Evolutionary conservation across 2,329 filamentous ascomycete species (phyloP), one percentile per base, ranked within the genome.

Genomic region (Arachnopeziza araneosa): DNA sequence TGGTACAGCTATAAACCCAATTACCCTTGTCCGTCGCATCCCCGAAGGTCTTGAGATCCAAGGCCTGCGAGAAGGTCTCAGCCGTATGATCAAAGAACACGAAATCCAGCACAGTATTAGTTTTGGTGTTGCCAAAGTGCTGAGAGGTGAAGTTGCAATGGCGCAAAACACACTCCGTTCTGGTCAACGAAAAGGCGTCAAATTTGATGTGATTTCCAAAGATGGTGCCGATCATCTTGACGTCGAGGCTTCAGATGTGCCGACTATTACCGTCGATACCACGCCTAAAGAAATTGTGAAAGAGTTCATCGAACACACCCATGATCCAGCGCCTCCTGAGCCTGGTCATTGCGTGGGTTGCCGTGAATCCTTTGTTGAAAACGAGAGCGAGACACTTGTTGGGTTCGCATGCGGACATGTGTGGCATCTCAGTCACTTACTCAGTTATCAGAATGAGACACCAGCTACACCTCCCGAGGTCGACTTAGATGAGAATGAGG

Each of bases 21-120:
- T 98, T 63, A 89, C 88, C 19, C 83, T 99, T 2, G 91, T 99
- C 6, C 83, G 90, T 17, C 85, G 93, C 5, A 99, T 99, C 26
- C 95, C 95, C 0, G 91, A 96, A 70, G 93, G 95, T 0, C 80
- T 99, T 0, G 91, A 97, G 71, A 96, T 99, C 14, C 88, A 95
- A 67, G 95, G 95, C 0, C 79, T 99, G 7, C 82, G 92, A 60
- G 91, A 96, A 64, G 95, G 93, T 0, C 81, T 99, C 2, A 88
- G 89, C 52, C 89, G 93, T 60, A 92, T 99, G 79, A 89, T 99
- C 72, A 88, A 93, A 68, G 95, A 99, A 74, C 93, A 97, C 71
- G 95, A 98, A 71, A 90, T 99, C 52, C 95, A 98, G 75, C 86
- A 90, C 71, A 95, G 89, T 68, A 97, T 99, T 71, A 93, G 89